phyloP scores from a whole-genome alignment of 495 filamentous ascomycete genomes.

The Achaetomiella virescens region DNA sequence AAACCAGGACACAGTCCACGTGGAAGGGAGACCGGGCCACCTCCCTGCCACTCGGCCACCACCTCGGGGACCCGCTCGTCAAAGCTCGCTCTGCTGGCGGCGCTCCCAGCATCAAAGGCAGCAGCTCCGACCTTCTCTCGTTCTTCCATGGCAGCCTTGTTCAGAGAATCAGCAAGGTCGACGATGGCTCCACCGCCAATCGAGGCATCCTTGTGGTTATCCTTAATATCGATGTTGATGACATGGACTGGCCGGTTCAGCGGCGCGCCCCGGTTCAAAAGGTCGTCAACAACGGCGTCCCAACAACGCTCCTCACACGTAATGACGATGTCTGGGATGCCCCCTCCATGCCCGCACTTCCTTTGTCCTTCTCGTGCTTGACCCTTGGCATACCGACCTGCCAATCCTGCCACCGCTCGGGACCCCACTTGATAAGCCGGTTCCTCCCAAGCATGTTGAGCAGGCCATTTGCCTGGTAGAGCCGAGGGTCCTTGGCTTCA shows the following conservation, averaged over 20 bases:
- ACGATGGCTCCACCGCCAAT: slow-evolving; percentile 88
- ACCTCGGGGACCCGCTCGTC: slow-evolving; percentile 93
- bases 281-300: slow-evolving; percentile 95
- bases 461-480: slow-evolving; percentile 89
- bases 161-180: slow-evolving; percentile 81
- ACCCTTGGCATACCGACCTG: slow-evolving; percentile 75
- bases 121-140: slow-evolving; percentile 53
- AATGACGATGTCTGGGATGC: slow-evolving; percentile 89
- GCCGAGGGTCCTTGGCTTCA: slow-evolving; percentile 69
- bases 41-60: slow-evolving; percentile 92
- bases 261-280: slow-evolving; percentile 72
- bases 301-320: slow-evolving; percentile 98
- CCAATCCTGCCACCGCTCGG: slow-evolving; percentile 99
- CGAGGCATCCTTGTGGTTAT: slow-evolving; percentile 94
- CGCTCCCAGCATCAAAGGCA: slow-evolving; percentile 64
- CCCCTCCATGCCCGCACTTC: slow-evolving; percentile 75
- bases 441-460: slow-evolving; percentile 95
- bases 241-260: slow-evolving; percentile 92
- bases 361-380: slow-evolving; percentile 56
- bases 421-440: slow-evolving; percentile 82
- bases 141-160: slow-evolving; percentile 74
- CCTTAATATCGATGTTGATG: slow-evolving; percentile 96
- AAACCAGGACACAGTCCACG: slow-evolving; percentile 96
- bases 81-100: slow-evolving; percentile 65
- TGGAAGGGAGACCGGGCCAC: slow-evolving; percentile 82